phyloP scores from a whole-genome alignment of 495 filamentous ascomycete genomes.

The Podospora fimiseda region DNA sequence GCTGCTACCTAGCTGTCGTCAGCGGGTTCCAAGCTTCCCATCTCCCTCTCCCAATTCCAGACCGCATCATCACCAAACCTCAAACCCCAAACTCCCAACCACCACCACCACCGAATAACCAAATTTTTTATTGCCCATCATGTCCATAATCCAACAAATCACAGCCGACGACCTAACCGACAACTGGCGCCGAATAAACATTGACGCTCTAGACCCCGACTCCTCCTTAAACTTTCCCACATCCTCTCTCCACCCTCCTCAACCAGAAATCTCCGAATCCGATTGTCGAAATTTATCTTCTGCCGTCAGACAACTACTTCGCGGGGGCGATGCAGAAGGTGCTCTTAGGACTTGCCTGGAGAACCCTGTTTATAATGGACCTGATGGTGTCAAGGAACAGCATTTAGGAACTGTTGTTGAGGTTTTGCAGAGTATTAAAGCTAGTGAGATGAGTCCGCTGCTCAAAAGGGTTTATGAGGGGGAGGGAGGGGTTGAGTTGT shows the following conservation, averaged over 20 bases:
- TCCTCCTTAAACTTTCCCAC: slow-evolving; percentile 80
- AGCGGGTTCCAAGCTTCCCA: too few species aligned
- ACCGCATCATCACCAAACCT: too few species aligned
- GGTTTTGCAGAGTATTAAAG: slow-evolving; percentile 83
- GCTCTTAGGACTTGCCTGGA: slow-evolving; percentile 75
- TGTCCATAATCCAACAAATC: slow-evolving; percentile 55
- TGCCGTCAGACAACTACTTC: slow-evolving; percentile 78
- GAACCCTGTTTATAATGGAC: slow-evolving; percentile 51
- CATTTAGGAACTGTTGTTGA: slow-evolving; percentile 78
- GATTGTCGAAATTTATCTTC: slow-evolving; percentile 65
- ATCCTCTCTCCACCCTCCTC: slow-evolving; percentile 66
- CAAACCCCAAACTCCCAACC: too few species aligned
- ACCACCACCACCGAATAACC: too few species aligned
- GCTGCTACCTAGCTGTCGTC: too few species aligned
- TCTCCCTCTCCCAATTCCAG: too few species aligned
- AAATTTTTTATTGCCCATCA: too few species aligned
- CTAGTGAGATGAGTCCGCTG: slow-evolving; percentile 82
- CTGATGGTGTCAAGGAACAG: slow-evolving; percentile 64
- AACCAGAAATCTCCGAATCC: slow-evolving; percentile 57
- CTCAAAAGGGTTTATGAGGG: slow-evolving; percentile 66
- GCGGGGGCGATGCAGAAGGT: slow-evolving; percentile 78
- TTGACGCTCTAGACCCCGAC: slow-evolving; percentile 86
- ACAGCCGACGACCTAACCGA: slow-evolving; percentile 44
- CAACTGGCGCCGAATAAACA: slow-evolving; percentile 87
- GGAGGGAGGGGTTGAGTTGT: slow-evolving; percentile 62